Percentiles rank a stretch among this genome's conserved stretches.
These are phyloP conservation scores for Penicillium odoratum DNA, from an alignment of 495 filamentous ascomycete genomes.

Conservation along the genomic window DNA sequence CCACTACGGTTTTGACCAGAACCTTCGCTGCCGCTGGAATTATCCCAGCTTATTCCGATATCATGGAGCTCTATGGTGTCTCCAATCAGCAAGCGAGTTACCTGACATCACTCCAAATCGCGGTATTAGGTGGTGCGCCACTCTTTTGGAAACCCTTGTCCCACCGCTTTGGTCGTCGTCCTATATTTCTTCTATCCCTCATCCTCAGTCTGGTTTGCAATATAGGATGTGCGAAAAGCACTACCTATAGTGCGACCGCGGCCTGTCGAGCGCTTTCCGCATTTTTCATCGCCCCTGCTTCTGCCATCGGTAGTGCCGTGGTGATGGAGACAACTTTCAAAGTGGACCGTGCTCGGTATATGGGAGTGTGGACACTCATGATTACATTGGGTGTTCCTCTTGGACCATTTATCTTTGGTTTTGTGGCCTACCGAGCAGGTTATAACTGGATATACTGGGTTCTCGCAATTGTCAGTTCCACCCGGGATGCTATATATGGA, in stretches of 20 bases:
- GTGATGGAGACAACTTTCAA: slow-evolving; percentile 54
- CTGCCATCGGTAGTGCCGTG: slow-evolving; percentile 53
- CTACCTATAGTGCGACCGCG: slow-evolving; percentile 41
- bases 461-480: slow-evolving; percentile 41
- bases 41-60: slow-evolving; percentile 51
- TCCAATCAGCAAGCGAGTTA: slow-evolving; percentile 47
- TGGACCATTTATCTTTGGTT: slow-evolving; percentile 50
- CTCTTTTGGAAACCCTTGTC: slow-evolving; percentile 59
- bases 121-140: slow-evolving; percentile 31
- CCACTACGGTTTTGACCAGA: neutral
- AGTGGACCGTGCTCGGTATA: slow-evolving; percentile 48
- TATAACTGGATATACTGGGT: slow-evolving; percentile 48
- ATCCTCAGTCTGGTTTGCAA: slow-evolving; percentile 46
- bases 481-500: neutral
- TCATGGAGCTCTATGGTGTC: slow-evolving; percentile 42
- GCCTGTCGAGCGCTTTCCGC: slow-evolving; percentile 49
- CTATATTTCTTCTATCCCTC: slow-evolving; percentile 50
- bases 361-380: slow-evolving; percentile 56
- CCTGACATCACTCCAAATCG: slow-evolving; percentile 51
- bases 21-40: slow-evolving; percentile 57
- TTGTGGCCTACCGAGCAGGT: slow-evolving; percentile 42
- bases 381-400: slow-evolving; percentile 51
- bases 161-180: slow-evolving; percentile 55
- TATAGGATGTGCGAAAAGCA: slow-evolving; percentile 45
- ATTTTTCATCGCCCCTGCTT: slow-evolving; percentile 54